These are phyloP conservation scores for Litchi chinensis DNA, from an alignment of 345 rosid species.

Conservation along the genomic window DNA sequence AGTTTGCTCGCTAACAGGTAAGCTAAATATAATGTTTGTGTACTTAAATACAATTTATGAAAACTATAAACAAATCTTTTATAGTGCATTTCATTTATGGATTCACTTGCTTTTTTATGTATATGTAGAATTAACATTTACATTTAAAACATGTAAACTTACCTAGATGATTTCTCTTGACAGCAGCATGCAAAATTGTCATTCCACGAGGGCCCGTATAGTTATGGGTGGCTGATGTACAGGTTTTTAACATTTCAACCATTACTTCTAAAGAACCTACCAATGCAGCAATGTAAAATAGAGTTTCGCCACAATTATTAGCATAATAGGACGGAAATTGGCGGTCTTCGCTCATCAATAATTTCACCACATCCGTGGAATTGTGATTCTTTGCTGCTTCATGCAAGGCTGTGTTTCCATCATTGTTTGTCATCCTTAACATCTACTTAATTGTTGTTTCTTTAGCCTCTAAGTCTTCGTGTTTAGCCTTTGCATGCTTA, in stretches of 20 bases:
- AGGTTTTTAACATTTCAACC: neutral
- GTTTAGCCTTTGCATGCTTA: neutral
- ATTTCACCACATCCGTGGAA: neutral
- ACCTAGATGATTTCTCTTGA: neutral
- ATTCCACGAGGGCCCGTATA: neutral
- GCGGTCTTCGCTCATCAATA: neutral
- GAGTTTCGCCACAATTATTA: neutral
- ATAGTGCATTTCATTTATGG: too few species aligned
- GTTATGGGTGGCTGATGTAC: neutral
- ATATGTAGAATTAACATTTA: too few species aligned
- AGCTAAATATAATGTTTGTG: too few species aligned
- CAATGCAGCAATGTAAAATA: neutral
- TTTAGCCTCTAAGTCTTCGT: neutral
- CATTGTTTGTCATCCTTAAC: neutral
- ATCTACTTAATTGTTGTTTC: too few species aligned
- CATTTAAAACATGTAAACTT: too few species aligned
- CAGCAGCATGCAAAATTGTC: neutral
- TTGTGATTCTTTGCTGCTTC: neutral
- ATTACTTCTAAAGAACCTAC: neutral
- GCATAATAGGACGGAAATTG: neutral
- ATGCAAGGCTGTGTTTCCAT: neutral
- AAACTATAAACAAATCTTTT: too few species aligned
- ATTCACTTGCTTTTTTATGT: too few species aligned
- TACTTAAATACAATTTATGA: too few species aligned
- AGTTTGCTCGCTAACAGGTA: too few species aligned